These are phyloP conservation scores for Talaromyces thailandensis DNA, from an alignment of 495 filamentous ascomycete genomes.

Conservation along the genomic window DNA sequence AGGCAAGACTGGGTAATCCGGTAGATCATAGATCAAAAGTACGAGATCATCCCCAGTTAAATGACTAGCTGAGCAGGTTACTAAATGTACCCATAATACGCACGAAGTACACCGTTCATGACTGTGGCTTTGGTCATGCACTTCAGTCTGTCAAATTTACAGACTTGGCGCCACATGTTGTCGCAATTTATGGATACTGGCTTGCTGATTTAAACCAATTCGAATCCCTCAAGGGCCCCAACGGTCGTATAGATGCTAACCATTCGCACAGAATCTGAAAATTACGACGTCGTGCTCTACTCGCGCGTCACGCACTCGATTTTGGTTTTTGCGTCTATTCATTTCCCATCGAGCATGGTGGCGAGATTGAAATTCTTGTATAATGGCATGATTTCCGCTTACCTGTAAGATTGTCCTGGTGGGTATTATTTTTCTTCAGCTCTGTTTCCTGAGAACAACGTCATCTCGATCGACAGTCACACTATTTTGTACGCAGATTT, in stretches of 20 bases:
- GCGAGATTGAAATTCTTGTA: background rate
- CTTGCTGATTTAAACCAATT: background rate
- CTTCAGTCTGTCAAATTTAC: background rate
- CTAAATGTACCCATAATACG: background rate
- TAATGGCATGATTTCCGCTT: background rate
- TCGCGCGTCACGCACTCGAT: too few species aligned
- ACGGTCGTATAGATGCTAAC: background rate
- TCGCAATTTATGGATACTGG: background rate
- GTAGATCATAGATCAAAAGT: background rate
- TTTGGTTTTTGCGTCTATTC: too few species aligned
- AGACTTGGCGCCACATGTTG: background rate
- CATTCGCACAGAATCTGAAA: background rate
- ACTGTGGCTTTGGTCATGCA: background rate
- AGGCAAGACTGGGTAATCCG: background rate
- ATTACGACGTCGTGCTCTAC: too few species aligned
- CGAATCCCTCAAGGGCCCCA: background rate
- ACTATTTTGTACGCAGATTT: too few species aligned
- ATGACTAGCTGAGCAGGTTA: too few species aligned
- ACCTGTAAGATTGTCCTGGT: background rate
- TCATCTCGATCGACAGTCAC: too few species aligned
- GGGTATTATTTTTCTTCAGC: too few species aligned
- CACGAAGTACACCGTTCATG: background rate
- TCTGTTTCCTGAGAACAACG: too few species aligned
- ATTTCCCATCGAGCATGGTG: too few species aligned
- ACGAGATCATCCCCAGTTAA: background rate